Evolutionary conservation across 176 grass and related monocot genomes (phyloP).

Genomic region (Eleusine coracana): DNA sequence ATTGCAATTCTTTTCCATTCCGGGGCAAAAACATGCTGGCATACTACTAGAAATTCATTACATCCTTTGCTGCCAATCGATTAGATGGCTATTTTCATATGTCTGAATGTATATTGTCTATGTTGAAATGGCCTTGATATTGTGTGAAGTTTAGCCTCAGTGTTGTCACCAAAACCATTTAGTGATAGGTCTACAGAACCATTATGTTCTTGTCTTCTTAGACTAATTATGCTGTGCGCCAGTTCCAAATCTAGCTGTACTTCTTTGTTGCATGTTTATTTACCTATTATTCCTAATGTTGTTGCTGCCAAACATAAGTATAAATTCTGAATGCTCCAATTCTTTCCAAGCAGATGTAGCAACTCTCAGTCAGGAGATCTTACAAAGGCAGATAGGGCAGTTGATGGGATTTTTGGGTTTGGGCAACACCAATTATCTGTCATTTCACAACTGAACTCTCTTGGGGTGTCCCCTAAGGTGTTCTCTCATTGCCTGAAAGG

Average conservation of each 20-base stretch:
- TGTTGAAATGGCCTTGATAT: constrained; percentile 7
- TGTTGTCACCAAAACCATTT: not conserved
- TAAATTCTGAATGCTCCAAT: constrained; percentile 7
- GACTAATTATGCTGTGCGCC: not conserved
- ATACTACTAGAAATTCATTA: not conserved
- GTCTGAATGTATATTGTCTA: not conserved
- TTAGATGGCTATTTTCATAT: not conserved
- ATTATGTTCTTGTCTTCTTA: constrained; percentile 8
- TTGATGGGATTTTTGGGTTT: constrained; percentile 98
- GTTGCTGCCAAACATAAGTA: constrained; percentile 13
- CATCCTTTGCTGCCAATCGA: constrained; percentile 2
- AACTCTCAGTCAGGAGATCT: constrained; percentile 85
- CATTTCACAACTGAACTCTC: constrained; percentile 74
- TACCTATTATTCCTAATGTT: not conserved
- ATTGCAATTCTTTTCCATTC: constrained; percentile 2
- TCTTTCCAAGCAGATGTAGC: constrained; percentile 75
- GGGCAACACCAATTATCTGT: constrained; percentile 86
- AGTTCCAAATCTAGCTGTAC: constrained; percentile 21
- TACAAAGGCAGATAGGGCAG: constrained; percentile 84
- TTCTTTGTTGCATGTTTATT: constrained; percentile 19
- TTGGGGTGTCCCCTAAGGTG: constrained; percentile 73
- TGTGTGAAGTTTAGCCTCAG: not conserved
- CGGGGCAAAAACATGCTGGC: constrained; percentile 9
- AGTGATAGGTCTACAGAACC: not conserved
- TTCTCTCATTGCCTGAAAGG: constrained; percentile 99